phyloP scores from a whole-genome alignment of 169 alveolate genomes.

The Babesia bovis region DNA sequence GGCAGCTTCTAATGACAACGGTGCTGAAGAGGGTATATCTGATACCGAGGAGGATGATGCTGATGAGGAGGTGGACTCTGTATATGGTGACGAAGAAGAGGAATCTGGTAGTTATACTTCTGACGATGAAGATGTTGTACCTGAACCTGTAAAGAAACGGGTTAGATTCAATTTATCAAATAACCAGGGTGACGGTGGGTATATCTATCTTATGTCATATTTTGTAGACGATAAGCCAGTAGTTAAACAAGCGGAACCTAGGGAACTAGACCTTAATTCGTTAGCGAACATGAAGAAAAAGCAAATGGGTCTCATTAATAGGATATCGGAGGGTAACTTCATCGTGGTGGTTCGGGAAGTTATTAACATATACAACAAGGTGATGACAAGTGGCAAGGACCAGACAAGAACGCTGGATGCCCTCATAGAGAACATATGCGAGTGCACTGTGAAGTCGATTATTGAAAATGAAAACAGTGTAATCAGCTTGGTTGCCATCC shows the following conservation, averaged over 20 bases:
- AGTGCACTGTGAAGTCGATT: constrained; percentile 26
- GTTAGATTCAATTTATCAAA: not conserved
- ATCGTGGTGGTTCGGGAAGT: constrained; percentile 33
- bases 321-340: constrained; percentile 64
- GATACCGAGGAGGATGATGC: not conserved
- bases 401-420: not conserved
- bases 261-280: no score
- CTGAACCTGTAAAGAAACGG: not conserved
- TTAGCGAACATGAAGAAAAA: constrained; percentile 16
- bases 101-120: not conserved
- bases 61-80: not conserved
- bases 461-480: constrained; percentile 51
- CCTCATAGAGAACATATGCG: constrained; percentile 34
- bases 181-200: not conserved
- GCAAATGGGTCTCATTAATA: constrained; percentile 48
- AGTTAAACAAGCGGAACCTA: no score
- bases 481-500: constrained; percentile 54
- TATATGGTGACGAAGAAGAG: not conserved
- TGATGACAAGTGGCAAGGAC: constrained; percentile 12
- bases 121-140: constrained; percentile 20
- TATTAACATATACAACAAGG: constrained; percentile 22
- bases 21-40: not conserved
- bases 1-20: not conserved
- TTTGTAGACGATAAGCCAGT: no score
- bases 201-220: no score